These are phyloP conservation scores for Thuidium tamariscinum DNA, from an alignment of 225 moss, liverwort and hornwort species.

Conservation along the genomic window DNA sequence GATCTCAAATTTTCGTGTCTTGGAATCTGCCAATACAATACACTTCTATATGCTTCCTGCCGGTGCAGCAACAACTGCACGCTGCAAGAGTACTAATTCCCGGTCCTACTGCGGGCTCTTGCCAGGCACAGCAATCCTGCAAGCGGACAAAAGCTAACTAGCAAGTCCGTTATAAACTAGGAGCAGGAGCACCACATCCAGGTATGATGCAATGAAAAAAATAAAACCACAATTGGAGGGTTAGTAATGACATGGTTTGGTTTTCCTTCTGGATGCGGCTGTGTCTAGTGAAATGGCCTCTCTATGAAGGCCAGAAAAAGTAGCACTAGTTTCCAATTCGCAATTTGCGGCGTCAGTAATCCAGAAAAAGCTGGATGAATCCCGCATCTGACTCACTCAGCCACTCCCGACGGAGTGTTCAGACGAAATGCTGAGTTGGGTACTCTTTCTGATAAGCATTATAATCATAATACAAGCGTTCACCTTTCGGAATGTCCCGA, in stretches of 20 bases:
- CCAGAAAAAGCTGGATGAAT: not conserved
- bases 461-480: slow-evolving; percentile 90
- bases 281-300: slow-evolving; percentile 9
- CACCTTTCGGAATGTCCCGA: slow-evolving; percentile 82
- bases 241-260: not conserved
- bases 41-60: not conserved
- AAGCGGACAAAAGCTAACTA: not conserved
- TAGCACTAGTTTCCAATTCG: not conserved
- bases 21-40: slow-evolving; percentile 8
- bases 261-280: slow-evolving; percentile 35
- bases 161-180: not conserved
- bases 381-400: not conserved
- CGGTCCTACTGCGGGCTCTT: not conserved
- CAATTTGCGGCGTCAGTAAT: slow-evolving; percentile 14
- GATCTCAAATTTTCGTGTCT: not conserved
- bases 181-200: slow-evolving; percentile 18
- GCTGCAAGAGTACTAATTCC: not conserved
- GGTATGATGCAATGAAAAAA: not conserved
- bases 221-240: not conserved
- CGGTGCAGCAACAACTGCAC: not conserved
- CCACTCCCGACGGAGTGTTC: not conserved
- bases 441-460: slow-evolving; percentile 85
- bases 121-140: not conserved
- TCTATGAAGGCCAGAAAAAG: not conserved
- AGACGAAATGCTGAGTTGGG: slow-evolving; percentile 89